Percentiles rank a stretch among this genome's conserved stretches.
Conservation (phyloP, 2,329 filamentous ascomycete species). For the Phaeosphaeria sp. region DNA sequence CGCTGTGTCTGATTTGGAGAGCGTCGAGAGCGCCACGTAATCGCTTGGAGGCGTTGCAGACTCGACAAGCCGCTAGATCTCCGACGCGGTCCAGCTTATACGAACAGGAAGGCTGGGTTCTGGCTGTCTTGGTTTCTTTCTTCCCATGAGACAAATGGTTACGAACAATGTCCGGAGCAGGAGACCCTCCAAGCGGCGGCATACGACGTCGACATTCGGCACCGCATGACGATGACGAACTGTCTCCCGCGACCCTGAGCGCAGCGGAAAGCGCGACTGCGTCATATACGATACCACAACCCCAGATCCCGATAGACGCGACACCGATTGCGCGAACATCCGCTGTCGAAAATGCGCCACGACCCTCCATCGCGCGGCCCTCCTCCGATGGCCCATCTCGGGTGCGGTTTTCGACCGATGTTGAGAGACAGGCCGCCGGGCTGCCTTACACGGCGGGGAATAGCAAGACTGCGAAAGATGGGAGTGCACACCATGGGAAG, state of each 20-base stretch:
- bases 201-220: slow-evolving; percentile 39
- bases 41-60: slow-evolving; percentile 13
- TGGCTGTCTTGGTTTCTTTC: slow-evolving; percentile 4
- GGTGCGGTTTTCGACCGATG: slow-evolving; percentile 47
- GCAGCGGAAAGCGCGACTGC: slow-evolving; percentile 13
- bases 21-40: slow-evolving; percentile 23
- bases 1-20: slow-evolving; percentile 2
- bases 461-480: slow-evolving; percentile 19
- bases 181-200: slow-evolving; percentile 31
- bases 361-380: slow-evolving; percentile 32
- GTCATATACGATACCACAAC: slow-evolving; percentile 22
- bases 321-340: slow-evolving; percentile 26
- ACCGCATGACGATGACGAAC: slow-evolving; percentile 32
- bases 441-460: slow-evolving; percentile 23
- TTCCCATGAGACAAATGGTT: slow-evolving; percentile 27
- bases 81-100: slow-evolving; percentile 3
- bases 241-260: slow-evolving; percentile 13
- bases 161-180: slow-evolving; percentile 35
- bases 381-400: slow-evolving; percentile 38
- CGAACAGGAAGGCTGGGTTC: slow-evolving; percentile 10
- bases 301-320: slow-evolving; percentile 14
- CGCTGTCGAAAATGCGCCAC: slow-evolving; percentile 26
- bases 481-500: slow-evolving; percentile 16
- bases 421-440: slow-evolving; percentile 31
- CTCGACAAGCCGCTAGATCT: slow-evolving; percentile 26